Percentiles rank a stretch among this genome's conserved stretches.
Conservation (phyloP, 192 early-diverging fungal genomes). For the Backusella morwellensis region DNA sequence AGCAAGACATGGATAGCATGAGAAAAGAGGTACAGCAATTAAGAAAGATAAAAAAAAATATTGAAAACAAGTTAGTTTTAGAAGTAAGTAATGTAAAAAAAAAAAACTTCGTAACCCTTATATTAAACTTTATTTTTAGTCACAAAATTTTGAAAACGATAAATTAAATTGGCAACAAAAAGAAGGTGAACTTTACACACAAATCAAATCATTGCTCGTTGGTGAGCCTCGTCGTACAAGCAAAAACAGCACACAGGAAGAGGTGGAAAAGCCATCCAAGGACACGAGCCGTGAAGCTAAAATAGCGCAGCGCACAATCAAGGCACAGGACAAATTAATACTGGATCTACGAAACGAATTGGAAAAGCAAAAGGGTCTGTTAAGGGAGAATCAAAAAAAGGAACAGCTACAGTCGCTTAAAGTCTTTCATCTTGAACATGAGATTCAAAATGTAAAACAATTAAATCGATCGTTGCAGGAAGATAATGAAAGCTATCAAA, state of each 20-base stretch:
- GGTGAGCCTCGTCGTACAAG: slow-evolving; percentile 39
- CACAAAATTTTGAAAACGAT: slow-evolving; percentile 42
- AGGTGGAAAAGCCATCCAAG: not conserved
- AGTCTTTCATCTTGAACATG: slow-evolving; percentile 52
- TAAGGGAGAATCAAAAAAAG: slow-evolving; percentile 35
- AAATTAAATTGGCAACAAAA: slow-evolving; percentile 42
- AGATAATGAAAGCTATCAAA: slow-evolving; percentile 81
- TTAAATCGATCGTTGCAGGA: slow-evolving; percentile 71
- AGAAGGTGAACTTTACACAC: slow-evolving; percentile 45
- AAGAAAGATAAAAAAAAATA: slow-evolving; percentile 40
- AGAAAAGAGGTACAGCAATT: slow-evolving; percentile 41
- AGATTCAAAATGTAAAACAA: slow-evolving; percentile 59
- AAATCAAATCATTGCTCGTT: slow-evolving; percentile 30
- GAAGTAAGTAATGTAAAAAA: slow-evolving; percentile 22
- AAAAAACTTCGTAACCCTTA: not conserved
- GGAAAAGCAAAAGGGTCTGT: slow-evolving; percentile 35
- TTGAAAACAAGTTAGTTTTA: slow-evolving; percentile 37
- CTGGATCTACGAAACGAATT: slow-evolving; percentile 41
- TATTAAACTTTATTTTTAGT: slow-evolving; percentile 11
- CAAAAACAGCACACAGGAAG: not conserved
- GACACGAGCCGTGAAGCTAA: slow-evolving; percentile 26
- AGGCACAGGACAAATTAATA: slow-evolving; percentile 42
- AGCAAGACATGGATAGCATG: slow-evolving; percentile 35
- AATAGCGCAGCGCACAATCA: slow-evolving; percentile 39
- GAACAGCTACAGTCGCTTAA: slow-evolving; percentile 37